Conservation (phyloP, 2,329 filamentous ascomycete species). For the Botrytis squamosa region DNA sequence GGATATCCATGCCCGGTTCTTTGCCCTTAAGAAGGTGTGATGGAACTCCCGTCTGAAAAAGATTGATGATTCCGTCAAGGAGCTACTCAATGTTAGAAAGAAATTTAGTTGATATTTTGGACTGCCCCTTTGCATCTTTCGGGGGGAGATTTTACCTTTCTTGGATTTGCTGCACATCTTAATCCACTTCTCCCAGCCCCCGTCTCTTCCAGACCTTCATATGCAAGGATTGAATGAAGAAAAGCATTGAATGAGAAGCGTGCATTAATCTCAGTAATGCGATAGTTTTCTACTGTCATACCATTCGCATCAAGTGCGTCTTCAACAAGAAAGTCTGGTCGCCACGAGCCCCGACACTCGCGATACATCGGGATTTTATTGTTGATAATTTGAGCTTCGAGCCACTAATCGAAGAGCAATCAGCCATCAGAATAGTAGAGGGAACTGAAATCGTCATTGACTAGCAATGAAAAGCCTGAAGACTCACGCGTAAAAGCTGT, state of each 20-base stretch:
- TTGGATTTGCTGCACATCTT: neutral
- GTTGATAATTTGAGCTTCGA: neutral
- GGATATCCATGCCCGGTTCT: neutral
- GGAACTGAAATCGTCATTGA: neutral
- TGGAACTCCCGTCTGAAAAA: neutral
- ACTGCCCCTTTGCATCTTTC: too few species aligned
- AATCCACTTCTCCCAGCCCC: neutral
- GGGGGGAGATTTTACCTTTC: neutral
- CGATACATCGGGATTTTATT: neutral
- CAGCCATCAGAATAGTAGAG: neutral
- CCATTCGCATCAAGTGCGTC: neutral
- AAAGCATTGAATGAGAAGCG: slow-evolving; percentile 6
- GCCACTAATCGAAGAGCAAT: neutral
- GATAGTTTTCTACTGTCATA: neutral
- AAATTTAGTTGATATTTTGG: neutral
- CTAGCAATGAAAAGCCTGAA: neutral
- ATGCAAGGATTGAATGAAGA: neutral
- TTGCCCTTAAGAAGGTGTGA: slow-evolving; percentile 2
- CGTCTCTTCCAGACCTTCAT: neutral
- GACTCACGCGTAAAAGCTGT: neutral
- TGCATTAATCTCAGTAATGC: slow-evolving; percentile 5
- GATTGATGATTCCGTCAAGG: neutral
- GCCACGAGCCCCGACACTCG: neutral
- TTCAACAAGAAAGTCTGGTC: slow-evolving; percentile 11
- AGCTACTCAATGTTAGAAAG: neutral